These are phyloP conservation scores for Oidium heveae DNA, from an alignment of 2,329 filamentous ascomycete species.

Conservation along the genomic window DNA sequence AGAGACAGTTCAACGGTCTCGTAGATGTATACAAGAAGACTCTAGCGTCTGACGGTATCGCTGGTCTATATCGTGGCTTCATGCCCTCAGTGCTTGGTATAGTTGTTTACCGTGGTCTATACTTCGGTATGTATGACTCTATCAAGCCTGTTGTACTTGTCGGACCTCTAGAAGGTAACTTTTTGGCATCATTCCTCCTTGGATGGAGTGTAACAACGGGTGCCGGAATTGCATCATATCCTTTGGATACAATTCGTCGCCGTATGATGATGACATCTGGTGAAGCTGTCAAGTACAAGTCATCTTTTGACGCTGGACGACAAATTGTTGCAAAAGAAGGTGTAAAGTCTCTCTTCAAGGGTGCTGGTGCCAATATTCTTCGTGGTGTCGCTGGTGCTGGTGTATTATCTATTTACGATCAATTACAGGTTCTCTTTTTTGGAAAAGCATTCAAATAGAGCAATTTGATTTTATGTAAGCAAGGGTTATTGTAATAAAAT, in stretches of 20 bases:
- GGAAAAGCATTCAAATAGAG: slow-evolving; percentile 88
- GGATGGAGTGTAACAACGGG: slow-evolving; percentile 98
- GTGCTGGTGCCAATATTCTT: slow-evolving; percentile 99
- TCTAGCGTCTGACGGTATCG: slow-evolving; percentile 91
- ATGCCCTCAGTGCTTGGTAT: slow-evolving; percentile 98
- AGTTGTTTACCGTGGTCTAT: slow-evolving; percentile 99
- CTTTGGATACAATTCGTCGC: slow-evolving; percentile 98
- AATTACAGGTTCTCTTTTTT: slow-evolving; percentile 97
- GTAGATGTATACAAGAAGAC: slow-evolving; percentile 99
- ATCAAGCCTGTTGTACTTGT: slow-evolving; percentile 96
- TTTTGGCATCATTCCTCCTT: slow-evolving; percentile 96
- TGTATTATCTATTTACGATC: slow-evolving; percentile 99
- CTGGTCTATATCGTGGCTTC: slow-evolving; percentile 99
- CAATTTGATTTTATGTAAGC: background rate
- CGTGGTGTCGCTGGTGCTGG: slow-evolving; percentile 99
- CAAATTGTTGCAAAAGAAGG: slow-evolving; percentile 97
- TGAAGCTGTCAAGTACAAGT: slow-evolving; percentile 99
- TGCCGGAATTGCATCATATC: slow-evolving; percentile 99
- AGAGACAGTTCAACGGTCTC: slow-evolving; percentile 99
- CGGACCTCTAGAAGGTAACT: slow-evolving; percentile 85
- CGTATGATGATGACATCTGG: slow-evolving; percentile 99
- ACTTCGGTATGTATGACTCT: slow-evolving; percentile 99
- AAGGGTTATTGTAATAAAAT: background rate
- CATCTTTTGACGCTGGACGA: slow-evolving; percentile 77
- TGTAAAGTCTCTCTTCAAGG: slow-evolving; percentile 99